Evolutionary conservation across 1,284 basidiomycete genomes (phyloP).

Genomic region (Puccinia polysora): DNA sequence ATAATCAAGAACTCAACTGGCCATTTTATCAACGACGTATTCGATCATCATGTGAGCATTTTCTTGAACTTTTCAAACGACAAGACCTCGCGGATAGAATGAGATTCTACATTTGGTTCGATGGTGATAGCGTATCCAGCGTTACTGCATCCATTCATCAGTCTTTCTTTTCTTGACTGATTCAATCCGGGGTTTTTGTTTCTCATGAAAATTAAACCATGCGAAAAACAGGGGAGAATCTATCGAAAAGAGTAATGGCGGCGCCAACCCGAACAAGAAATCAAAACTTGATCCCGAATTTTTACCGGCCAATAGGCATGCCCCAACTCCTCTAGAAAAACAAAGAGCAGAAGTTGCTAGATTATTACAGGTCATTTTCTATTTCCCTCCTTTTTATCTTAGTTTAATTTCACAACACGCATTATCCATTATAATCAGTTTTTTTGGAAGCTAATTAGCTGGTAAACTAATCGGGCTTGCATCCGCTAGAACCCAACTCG

Average conservation of each 20-base stretch:
- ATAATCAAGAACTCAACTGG: no score
- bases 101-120: no score
- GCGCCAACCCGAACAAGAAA: slow-evolving; percentile 12
- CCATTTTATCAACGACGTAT: no score
- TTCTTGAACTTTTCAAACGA: no score
- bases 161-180: background rate
- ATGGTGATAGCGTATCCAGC: no score
- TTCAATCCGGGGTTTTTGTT: no score
- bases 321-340: slow-evolving; percentile 62
- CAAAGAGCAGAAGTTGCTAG: slow-evolving; percentile 74
- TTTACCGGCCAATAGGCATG: slow-evolving; percentile 39
- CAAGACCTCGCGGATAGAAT: no score
- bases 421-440: background rate
- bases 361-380: slow-evolving; percentile 63
- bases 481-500: slow-evolving; percentile 73
- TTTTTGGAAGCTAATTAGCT: no score
- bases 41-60: no score
- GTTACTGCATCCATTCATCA: no score
- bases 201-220: background rate
- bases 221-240: slow-evolving; percentile 3
- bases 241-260: background rate
- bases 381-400: background rate
- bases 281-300: slow-evolving; percentile 34
- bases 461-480: no score
- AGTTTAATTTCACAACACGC: background rate